Evolutionary conservation across 345 rosid species (phyloP), one percentile per base, ranked within the genome.

Genomic region (Eutrema heterophyllum): DNA sequence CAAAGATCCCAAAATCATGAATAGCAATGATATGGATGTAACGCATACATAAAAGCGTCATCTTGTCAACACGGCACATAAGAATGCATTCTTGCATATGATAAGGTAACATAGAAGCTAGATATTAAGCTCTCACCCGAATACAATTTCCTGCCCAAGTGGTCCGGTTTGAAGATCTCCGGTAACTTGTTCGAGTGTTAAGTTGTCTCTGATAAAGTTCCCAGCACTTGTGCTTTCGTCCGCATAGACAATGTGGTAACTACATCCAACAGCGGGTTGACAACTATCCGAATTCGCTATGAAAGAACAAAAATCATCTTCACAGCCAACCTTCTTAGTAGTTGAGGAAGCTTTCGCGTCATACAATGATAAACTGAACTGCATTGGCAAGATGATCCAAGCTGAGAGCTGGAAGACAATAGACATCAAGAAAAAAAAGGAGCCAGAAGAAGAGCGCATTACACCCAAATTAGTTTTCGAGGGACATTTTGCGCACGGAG

Each of bases 161-260:
- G 80, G 14, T 24, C 82, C 54, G 24, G 94, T 82, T 67, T 78
- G 61, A 66, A 67, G 80, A 70, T 91, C 76, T 65, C 92, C 97
- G 4, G 86, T 83, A 49, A 80, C 80, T 62, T 75, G 85, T 9
- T 83, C 79, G 29, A 93, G 58, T 11, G 78, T 80, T 70, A 91
- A 46, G 35, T n/a, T 36, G 68, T 93, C 97, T 60, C 72, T 86
- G n/a, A 93, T 82, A 71, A 82, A 91, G 78, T 53, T 80, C 29
- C 97, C 96, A 45, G 84, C 52, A 56, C 92, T 93, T 49, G 92
- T 68, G 80, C 96, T 91, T 76, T 92, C 90, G 40, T 93, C 97
- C 35, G 96, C 97, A 73, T 93, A 93, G 38, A 78, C 77, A 29
- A 90, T 82, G 68, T 68, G 83, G 70, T 91, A 93, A 59, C 72